Conservation (phyloP, 495 filamentous ascomycete genomes). For the Margaritispora aquatica region DNA sequence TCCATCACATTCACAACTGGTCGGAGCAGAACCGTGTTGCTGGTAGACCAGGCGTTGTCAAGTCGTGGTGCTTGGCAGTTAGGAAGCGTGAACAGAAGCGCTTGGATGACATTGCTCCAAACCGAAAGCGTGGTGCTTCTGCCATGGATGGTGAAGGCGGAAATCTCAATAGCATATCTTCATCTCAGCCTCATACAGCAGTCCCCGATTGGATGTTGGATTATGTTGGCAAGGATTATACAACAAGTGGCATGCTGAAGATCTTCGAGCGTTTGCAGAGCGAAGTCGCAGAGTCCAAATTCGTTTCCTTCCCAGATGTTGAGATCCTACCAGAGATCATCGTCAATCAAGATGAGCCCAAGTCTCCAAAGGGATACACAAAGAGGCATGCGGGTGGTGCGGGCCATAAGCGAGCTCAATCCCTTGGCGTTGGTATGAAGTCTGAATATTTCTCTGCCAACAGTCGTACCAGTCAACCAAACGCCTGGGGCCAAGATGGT, state of each 20-base stretch:
- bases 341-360: slow-evolving; percentile 13
- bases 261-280: slow-evolving; percentile 30
- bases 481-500: slow-evolving; percentile 6
- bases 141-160: slow-evolving; percentile 24
- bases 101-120: slow-evolving; percentile 25
- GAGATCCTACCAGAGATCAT: slow-evolving; percentile 58
- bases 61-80: slow-evolving; percentile 40
- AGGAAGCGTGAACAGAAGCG: slow-evolving; percentile 49
- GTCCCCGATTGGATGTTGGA: slow-evolving; percentile 38
- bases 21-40: slow-evolving; percentile 32
- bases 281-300: slow-evolving; percentile 25
- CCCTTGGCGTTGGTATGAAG: slow-evolving; percentile 24
- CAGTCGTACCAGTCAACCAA: slow-evolving; percentile 10
- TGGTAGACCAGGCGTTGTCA: slow-evolving; percentile 36
- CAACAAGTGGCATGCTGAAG: slow-evolving; percentile 29
- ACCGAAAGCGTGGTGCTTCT: slow-evolving; percentile 24
- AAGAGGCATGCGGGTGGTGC: slow-evolving; percentile 17
- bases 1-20: slow-evolving; percentile 56
- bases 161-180: slow-evolving; percentile 11
- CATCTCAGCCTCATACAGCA: slow-evolving; percentile 25
- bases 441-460: slow-evolving; percentile 5
- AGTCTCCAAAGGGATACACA: slow-evolving; percentile 17
- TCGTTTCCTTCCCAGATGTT: slow-evolving; percentile 52
- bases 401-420: slow-evolving; percentile 36
- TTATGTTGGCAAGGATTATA: slow-evolving; percentile 29